Conservation (phyloP, 306 rosid genomes). For the Trifolium dubium region DNA sequence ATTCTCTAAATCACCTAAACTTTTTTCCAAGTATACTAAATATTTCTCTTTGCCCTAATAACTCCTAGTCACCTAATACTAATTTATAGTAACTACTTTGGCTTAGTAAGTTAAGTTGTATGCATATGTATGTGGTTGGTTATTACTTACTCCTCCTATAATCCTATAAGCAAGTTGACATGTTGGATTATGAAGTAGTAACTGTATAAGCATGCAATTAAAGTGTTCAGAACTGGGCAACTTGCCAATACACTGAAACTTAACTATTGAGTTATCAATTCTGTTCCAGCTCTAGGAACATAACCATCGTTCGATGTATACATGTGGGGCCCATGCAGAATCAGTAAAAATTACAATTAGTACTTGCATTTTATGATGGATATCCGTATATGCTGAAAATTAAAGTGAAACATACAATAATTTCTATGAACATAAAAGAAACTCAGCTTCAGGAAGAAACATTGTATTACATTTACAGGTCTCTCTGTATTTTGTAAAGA, state of each 20-base stretch:
- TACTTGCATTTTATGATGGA: background rate
- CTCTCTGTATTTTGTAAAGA: background rate
- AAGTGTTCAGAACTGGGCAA: background rate
- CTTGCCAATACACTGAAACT: background rate
- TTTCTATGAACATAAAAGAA: background rate
- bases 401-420: background rate
- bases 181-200: background rate
- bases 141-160: no score
- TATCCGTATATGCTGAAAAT: background rate
- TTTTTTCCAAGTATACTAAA: no score
- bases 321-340: background rate
- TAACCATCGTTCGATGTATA: background rate
- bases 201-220: background rate
- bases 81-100: no score
- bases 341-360: background rate
- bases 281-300: background rate
- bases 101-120: no score
- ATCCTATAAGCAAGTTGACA: background rate
- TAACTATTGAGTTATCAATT: background rate
- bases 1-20: no score
- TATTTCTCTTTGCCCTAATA: no score
- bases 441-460: background rate
- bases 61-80: no score
- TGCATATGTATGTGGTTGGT: no score
- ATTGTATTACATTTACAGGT: background rate